Base-by-base conservation (phyloP, 2,329 filamentous ascomycete genomes). In the Neophaeococcomyces aloes region DNA sequence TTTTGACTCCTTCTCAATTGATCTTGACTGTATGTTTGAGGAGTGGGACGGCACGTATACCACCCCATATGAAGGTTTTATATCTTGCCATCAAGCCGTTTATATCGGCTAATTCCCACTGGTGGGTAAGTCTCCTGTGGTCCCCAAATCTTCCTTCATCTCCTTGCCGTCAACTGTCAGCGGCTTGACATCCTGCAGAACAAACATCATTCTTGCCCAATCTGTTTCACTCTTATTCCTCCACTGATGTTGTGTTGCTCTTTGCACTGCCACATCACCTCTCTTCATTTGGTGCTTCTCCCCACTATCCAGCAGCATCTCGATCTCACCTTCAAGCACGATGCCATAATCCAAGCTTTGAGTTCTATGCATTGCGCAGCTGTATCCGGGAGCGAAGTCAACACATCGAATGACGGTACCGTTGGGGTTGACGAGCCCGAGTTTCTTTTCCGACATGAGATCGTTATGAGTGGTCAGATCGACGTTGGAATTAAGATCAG, bases 211-310 rank as follows among this genome's bases (percentile, higher is more conserved):
- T 29, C 53, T 41, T 5, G 48, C 49, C 53, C 53, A 55, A 8
- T 53, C 49, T 6, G 49, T 53, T 21, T 51, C 42, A 39, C 49
- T 52, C 10, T 45, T 42, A 48, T 68, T 68, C 40, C 57, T 54
- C 65, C 65, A 69, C 19, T 59, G 57, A 52, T 64, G 61, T 37
- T 57, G 60, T 3, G 61, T 63, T 1, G 66, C 72, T 31, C 75
- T 61, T 58, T 78, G 73, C 15, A 78, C 68, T 7, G 68, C 68
- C n/a, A 76, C 59, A 52, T 78, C 74, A 2, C 74, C 74, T 8
- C 65, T 60, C 36, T 61, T 59, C 65, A 78, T 61, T 18, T 61
- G 45, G 34, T 63, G 62, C 38, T 56, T 62, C 44, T 70, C 70
- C 1, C 74, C 72, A n/a, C 67, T 66, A 46, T 75, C 74, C 3